Evolutionary conservation across 2,329 filamentous ascomycete species (phyloP).

Genomic region (Sclerotinia glacialis): DNA sequence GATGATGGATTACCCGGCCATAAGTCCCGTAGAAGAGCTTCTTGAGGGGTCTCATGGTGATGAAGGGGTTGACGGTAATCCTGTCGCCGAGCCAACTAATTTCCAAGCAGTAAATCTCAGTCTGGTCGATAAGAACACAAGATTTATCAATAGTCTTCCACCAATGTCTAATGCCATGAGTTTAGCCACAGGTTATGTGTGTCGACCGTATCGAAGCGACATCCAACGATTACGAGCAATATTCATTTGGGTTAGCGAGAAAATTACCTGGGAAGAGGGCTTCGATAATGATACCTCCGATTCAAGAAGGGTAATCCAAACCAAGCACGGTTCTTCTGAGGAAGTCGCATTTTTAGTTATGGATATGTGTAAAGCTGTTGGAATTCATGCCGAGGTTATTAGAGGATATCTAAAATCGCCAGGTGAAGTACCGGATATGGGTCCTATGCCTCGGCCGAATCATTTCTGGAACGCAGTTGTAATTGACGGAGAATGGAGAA

Average conservation of each 20-base stretch:
- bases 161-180: conserved; percentile 77
- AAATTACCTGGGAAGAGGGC: conserved; percentile 92
- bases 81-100: conserved; percentile 78
- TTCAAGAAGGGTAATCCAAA: conserved; percentile 77
- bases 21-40: conserved; percentile 87
- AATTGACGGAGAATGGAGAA: conserved; percentile 91
- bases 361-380: conserved; percentile 91
- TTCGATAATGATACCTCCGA: conserved; percentile 76
- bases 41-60: conserved; percentile 84
- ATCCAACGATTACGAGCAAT: conserved; percentile 91
- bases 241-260: conserved; percentile 96
- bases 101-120: conserved; percentile 76
- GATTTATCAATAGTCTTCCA: conserved; percentile 82
- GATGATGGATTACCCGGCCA: conserved; percentile 86
- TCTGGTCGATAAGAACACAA: conserved; percentile 92
- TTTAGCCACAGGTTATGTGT: conserved; percentile 87
- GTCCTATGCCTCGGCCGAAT: conserved; percentile 80
- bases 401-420: conserved; percentile 88
- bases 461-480: conserved; percentile 98
- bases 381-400: conserved; percentile 82
- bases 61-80: conserved; percentile 79
- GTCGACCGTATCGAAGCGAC: conserved; percentile 89
- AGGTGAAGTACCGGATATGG: conserved; percentile 77
- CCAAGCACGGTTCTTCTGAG: conserved; percentile 78
- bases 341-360: conserved; percentile 85